Percentiles rank a stretch among this genome's conserved stretches.
Evolutionary conservation across 176 grass and related monocot species (phyloP).

Genomic region (Aegilops bicornis): DNA sequence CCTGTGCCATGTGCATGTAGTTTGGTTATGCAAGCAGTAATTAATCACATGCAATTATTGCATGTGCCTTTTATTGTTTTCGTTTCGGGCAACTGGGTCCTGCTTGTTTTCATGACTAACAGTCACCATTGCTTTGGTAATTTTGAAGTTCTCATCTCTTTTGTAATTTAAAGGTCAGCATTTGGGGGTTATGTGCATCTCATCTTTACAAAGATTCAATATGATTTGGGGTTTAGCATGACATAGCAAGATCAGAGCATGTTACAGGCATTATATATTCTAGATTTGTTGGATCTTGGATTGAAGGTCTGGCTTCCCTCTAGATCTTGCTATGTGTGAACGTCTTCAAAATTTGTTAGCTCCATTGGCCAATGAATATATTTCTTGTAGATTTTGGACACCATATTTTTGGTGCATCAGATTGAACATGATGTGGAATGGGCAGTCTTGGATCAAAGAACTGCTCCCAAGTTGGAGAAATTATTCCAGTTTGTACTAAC

Average conservation of each 20-base stretch:
- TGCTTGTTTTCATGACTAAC: constrained; percentile 1
- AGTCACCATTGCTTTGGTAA: neutral
- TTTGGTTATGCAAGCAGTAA: neutral
- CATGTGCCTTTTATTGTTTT: constrained; percentile 2
- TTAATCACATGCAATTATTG: neutral
- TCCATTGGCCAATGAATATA: neutral
- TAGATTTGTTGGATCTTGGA: constrained; percentile 1
- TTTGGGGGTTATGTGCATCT: neutral
- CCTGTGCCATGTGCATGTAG: neutral
- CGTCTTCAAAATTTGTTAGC: neutral
- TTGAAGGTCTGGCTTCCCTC: neutral
- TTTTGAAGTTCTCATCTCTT: neutral
- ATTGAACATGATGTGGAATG: neutral
- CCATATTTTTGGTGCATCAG: neutral
- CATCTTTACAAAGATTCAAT: neutral
- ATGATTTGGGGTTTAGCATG: neutral
- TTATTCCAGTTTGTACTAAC: neutral
- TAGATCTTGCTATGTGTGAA: neutral
- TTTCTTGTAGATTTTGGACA: constrained; percentile 2
- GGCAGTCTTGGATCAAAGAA: neutral
- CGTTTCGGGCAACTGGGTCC: neutral
- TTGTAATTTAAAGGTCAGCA: neutral
- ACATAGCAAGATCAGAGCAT: neutral
- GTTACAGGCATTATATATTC: neutral
- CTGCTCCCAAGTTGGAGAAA: neutral